These are phyloP conservation scores for Metschnikowia vanudenii DNA, from an alignment of 805 yeast genomes.

Conservation along the genomic window DNA sequence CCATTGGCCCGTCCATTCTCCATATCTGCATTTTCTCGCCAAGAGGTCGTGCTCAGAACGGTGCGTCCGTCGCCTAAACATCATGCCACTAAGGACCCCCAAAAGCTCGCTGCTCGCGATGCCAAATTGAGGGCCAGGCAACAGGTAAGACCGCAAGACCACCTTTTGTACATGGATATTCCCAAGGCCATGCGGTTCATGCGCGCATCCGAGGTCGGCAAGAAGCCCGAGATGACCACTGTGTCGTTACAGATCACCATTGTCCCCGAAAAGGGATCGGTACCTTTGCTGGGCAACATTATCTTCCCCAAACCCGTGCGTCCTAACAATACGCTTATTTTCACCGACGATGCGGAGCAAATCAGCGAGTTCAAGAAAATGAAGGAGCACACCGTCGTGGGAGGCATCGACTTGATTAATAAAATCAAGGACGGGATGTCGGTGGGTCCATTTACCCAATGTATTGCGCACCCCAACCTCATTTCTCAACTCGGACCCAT, in stretches of 20 bases:
- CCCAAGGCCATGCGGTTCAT: constrained; percentile 72
- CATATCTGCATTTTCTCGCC: constrained; percentile 2
- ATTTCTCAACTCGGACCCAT: constrained; percentile 58
- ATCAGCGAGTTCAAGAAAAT: constrained; percentile 52
- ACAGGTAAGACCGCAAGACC: constrained; percentile 37
- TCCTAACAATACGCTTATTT: constrained; percentile 62
- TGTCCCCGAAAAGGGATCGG: constrained; percentile 74
- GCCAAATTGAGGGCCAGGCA: constrained; percentile 13
- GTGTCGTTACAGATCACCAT: constrained; percentile 59
- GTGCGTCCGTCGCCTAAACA: constrained; percentile 20
- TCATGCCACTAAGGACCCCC: constrained; percentile 17
- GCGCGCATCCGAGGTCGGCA: constrained; percentile 90
- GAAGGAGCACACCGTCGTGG: constrained; percentile 59
- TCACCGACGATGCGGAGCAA: constrained; percentile 57
- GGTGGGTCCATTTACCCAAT: constrained; percentile 58
- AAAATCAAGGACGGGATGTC: constrained; percentile 52
- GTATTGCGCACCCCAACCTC: constrained; percentile 84
- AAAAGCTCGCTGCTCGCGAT: constrained; percentile 15
- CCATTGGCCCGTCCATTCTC: constrained; percentile 8
- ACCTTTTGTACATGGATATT: constrained; percentile 70
- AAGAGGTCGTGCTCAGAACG: constrained; percentile 8
- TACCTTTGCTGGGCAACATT: constrained; percentile 69
- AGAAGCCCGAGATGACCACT: constrained; percentile 67
- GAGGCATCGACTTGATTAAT: constrained; percentile 69
- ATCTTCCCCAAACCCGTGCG: constrained; percentile 71